Percentiles rank a stretch among this genome's conserved stretches.
Evolutionary conservation across 805 yeast genomes (phyloP).

Genomic region (Candida andamanensis): DNA sequence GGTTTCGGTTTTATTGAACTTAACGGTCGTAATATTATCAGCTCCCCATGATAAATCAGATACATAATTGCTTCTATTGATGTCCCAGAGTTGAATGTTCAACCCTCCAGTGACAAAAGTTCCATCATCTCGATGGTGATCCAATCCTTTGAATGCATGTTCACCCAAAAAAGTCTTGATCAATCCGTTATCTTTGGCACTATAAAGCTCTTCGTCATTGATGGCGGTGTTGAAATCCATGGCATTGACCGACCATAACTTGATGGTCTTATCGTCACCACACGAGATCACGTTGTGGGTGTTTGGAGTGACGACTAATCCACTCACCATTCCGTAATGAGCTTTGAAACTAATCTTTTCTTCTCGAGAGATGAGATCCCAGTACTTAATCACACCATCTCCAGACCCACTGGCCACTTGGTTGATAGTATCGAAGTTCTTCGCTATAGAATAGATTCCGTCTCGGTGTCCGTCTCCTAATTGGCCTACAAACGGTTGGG

Average conservation of each 20-base stretch:
- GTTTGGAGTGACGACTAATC: slow-evolving; percentile 64
- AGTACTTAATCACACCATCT: slow-evolving; percentile 90
- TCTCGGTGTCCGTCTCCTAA: slow-evolving; percentile 93
- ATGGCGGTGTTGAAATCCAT: slow-evolving; percentile 42
- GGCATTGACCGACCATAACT: slow-evolving; percentile 75
- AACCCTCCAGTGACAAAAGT: slow-evolving; percentile 92
- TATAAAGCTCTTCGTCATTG: slow-evolving; percentile 28
- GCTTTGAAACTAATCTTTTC: slow-evolving; percentile 78
- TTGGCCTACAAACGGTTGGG: slow-evolving; percentile 95
- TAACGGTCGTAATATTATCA: slow-evolving; percentile 77
- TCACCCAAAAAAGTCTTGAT: slow-evolving; percentile 78
- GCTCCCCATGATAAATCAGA: slow-evolving; percentile 93
- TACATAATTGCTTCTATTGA: slow-evolving; percentile 69
- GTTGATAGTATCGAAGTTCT: slow-evolving; percentile 63
- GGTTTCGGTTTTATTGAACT: slow-evolving; percentile 87
- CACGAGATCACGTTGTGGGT: slow-evolving; percentile 65
- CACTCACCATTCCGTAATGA: slow-evolving; percentile 86
- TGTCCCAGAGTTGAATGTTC: slow-evolving; percentile 87
- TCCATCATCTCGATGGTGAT: slow-evolving; percentile 73
- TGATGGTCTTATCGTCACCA: slow-evolving; percentile 85
- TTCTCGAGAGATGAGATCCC: slow-evolving; percentile 80
- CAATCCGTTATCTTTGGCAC: slow-evolving; percentile 45
- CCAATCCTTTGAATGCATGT: slow-evolving; percentile 78
- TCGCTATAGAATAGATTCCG: slow-evolving; percentile 85
- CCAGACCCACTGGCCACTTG: slow-evolving; percentile 89